Percentiles rank a stretch among this genome's conserved stretches.
phyloP scores from a whole-genome alignment of 768 basidiomycete species.

The Lactarius pseudohatsudake region DNA sequence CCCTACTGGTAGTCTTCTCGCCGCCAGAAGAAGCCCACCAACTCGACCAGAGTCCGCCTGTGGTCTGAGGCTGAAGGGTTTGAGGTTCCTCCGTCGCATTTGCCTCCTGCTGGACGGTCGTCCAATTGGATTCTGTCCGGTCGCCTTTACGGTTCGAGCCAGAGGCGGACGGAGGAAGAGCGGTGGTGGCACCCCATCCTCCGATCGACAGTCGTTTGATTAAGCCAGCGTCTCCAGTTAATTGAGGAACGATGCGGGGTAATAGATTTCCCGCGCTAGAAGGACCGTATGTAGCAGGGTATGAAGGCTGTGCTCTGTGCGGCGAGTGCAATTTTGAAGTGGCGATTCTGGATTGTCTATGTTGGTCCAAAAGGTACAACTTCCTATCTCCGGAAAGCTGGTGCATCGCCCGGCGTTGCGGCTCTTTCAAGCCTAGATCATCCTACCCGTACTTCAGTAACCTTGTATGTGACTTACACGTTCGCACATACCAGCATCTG shows the following conservation, averaged over 20 bases:
- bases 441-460: constrained; percentile 46
- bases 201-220: constrained; percentile 67
- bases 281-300: constrained; percentile 58
- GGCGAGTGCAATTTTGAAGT: constrained; percentile 34
- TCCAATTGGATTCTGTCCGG: constrained; percentile 37
- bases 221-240: constrained; percentile 68
- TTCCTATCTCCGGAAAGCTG: constrained; percentile 62
- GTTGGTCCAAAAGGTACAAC: constrained; percentile 62
- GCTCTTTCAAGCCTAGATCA: constrained; percentile 70
- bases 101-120: constrained; percentile 11
- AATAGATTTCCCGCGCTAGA: constrained; percentile 56
- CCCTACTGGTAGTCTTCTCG: constrained; percentile 40
- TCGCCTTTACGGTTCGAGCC: constrained; percentile 40
- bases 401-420: constrained; percentile 61
- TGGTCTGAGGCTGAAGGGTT: constrained; percentile 60
- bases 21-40: constrained; percentile 77
- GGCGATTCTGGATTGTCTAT: constrained; percentile 42
- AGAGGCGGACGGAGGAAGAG: constrained; percentile 38
- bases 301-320: constrained; percentile 37
- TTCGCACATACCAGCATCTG: constrained; percentile 58
- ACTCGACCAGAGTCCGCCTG: constrained; percentile 72
- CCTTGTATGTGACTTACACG: not conserved
- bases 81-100: constrained; percentile 22
- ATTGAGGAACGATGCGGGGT: constrained; percentile 67
- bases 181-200: constrained; percentile 51